Evolutionary conservation across 2,329 filamentous ascomycete genomes (phyloP), one percentile per base, ranked within the genome.

Genomic region (Claviceps sp.): DNA sequence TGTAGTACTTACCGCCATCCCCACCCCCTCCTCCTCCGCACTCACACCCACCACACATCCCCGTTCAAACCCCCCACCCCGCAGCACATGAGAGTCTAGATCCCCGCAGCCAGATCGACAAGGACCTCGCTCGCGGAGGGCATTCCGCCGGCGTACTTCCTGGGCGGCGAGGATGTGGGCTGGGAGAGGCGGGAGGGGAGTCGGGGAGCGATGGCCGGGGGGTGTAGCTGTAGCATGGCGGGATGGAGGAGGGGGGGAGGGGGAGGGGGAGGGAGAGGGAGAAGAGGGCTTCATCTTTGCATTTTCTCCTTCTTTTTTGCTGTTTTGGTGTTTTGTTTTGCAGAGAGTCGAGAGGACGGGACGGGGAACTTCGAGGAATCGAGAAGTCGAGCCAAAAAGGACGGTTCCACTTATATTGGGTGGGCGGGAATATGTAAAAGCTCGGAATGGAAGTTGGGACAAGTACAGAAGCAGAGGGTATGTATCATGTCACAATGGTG

Each of bases 21-120:
- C 75, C 53, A 77, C 61, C n/a, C 67, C 68, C 42, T 72, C 73
- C 19, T 74, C 72, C 61, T 78, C 76, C 0, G 73, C 66, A 52
- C 77, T 81, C 51, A 81, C 51, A 1, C 78, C 78, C 1, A 78
- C 72, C 0, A 81, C 70, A 19, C 64, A 65, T 0, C 76, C 77
- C n/a, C 73, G 62, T 61, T 74, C 70, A 11, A 79, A 64, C 0
- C 75, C 76, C 2, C 75, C 75, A 2, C 73, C 67, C 5, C 70
- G 52, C 5, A 81, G 63, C 5, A 75, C 67, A 34, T 72, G 60
- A 2, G 68, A 62, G 56, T 81, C 78, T 38, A 81, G 56, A 55
- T 73, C 75, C 2, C 48, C 43, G 50, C 74, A 77, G 13, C 76
- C 77, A 1, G 68, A 73, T 30, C 57, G 53, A 34, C 71, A 62